Evolutionary conservation across 73 alveolate species (phyloP), one percentile per base, ranked within the genome.

Genomic region (Uronychia binucleata): DNA sequence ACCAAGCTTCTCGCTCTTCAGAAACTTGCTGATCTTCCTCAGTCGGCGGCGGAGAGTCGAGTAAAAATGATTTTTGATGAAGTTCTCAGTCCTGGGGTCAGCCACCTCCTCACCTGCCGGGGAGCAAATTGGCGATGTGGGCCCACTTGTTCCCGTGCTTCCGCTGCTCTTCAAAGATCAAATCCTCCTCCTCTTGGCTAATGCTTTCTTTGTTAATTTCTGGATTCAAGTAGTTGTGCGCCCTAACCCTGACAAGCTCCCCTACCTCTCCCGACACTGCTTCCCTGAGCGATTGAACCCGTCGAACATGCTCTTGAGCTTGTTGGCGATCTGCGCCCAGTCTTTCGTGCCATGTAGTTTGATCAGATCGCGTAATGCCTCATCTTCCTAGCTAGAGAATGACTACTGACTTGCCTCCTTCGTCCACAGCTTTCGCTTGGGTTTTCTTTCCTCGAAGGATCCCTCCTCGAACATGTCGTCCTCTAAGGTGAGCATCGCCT

Each of bases 11-110:
- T 5, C 67, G 5, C 19, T 46, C 67, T 46, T 46, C 67, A 46
- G 5, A 11, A 46, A 11, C 67, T 46, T 46, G 67, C n/a, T 19
- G 5, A 46, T 46, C 19, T 46, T 46, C 67, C 67, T 5, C 19
- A 46, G 67, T 11, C 67, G 67, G 19, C 67, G 67, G 67, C 67
- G 67, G 67, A 46, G 67, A 19, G 67, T 46, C n/a, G 67, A 46
- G 67, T 46, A 46, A 19, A 11, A 46, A 19, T 46, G 67, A 19
- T 46, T 46, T 46, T 46, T 46, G 19, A 46, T 46, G 19, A 46
- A 46, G 19, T 46, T 46, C 67, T 46, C 67, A 46, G 67, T 19
- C 67, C 67, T 46, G 19, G 5, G 67, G 67, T 46, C 67, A 46
- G 19, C 67, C 5, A 46, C 5, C 5, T 19, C 19, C 67, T 46